Conservation (phyloP, 179 eudicot species). For the Camellia oleifera region DNA sequence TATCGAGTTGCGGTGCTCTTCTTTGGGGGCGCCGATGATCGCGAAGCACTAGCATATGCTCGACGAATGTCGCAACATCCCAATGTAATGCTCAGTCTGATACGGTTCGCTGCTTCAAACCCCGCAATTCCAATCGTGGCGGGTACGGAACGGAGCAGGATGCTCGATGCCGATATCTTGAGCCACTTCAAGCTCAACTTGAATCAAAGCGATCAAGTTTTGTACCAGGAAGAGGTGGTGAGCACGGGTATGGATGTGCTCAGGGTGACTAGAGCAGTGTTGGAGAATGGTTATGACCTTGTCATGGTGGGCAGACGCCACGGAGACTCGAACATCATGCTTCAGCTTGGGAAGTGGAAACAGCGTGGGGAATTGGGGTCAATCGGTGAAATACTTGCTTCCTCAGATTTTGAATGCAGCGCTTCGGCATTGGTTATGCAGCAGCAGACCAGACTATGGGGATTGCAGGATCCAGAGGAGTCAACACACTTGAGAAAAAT, state of each 20-base stretch:
- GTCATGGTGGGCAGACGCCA: slow-evolving; percentile 40
- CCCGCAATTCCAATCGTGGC: slow-evolving; percentile 16
- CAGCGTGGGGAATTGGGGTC: slow-evolving; percentile 41
- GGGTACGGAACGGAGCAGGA: slow-evolving; percentile 30
- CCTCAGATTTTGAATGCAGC: slow-evolving; percentile 22
- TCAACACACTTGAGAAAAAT: slow-evolving; percentile 38
- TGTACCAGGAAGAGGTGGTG: slow-evolving; percentile 32
- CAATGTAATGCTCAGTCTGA: slow-evolving; percentile 25
- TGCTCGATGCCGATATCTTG: slow-evolving; percentile 33
- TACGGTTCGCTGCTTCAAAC: slow-evolving; percentile 21
- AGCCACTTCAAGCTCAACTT: slow-evolving; percentile 35
- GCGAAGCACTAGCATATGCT: slow-evolving; percentile 46
- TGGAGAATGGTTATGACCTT: slow-evolving; percentile 26
- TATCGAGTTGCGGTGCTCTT: slow-evolving; percentile 38
- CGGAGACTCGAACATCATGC: slow-evolving; percentile 22
- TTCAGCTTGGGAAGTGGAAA: slow-evolving; percentile 29
- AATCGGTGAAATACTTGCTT: slow-evolving; percentile 39
- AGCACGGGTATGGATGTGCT: slow-evolving; percentile 17
- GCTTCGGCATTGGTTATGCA: slow-evolving; percentile 46
- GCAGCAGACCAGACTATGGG: slow-evolving; percentile 57
- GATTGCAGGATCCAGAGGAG: slow-evolving; percentile 53
- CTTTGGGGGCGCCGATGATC: slow-evolving; percentile 52
- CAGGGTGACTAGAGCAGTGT: slow-evolving; percentile 20
- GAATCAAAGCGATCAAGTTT: slow-evolving; percentile 22
- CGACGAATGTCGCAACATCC: slow-evolving; percentile 34